These are phyloP conservation scores for Coprinopsis strossmayeri DNA, from an alignment of 768 basidiomycete genomes.

Conservation along the genomic window DNA sequence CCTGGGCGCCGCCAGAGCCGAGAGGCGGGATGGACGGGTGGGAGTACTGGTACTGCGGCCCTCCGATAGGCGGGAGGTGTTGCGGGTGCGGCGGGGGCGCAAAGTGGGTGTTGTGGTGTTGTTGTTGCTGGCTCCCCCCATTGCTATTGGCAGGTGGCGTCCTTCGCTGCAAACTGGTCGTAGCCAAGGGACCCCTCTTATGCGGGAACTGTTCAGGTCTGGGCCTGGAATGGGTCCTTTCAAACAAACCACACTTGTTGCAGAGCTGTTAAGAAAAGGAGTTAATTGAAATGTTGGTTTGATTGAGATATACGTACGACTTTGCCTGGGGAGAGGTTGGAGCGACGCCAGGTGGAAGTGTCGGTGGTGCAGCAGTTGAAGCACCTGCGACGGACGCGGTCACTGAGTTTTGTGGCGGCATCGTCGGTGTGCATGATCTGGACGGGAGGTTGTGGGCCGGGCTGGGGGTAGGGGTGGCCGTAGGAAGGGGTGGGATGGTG, in stretches of 20 bases:
- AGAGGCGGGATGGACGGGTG: conserved; percentile 48
- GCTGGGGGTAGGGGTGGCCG: conserved; percentile 22
- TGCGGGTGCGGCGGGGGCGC: conserved; percentile 17
- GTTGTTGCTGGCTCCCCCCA: conserved; percentile 2
- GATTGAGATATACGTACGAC: conserved; percentile 37
- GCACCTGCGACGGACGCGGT: conserved; percentile 69
- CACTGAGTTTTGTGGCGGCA: conserved; percentile 73
- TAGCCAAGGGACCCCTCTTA: conserved; percentile 64
- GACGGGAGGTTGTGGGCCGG: conserved; percentile 22
- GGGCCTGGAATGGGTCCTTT: conserved; percentile 73
- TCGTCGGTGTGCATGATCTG: conserved; percentile 60
- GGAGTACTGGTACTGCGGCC: conserved; percentile 40
- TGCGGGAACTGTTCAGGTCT: conserved; percentile 79
- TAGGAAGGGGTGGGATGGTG: conserved; percentile 14
- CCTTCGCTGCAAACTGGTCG: conserved; percentile 41
- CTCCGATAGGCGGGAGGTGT: conserved; percentile 14
- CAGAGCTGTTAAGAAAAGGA: conserved; percentile 30
- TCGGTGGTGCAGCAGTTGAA: conserved; percentile 86
- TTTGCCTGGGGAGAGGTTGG: conserved; percentile 75
- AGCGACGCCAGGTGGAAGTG: conserved; percentile 75
- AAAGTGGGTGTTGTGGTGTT: conserved; percentile 11
- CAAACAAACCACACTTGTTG: conserved; percentile 76
- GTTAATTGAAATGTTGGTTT: no score
- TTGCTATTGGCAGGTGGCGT: conserved; percentile 34
- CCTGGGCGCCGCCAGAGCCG: conserved; percentile 11